These are phyloP conservation scores for Penicillium sp. DNA, from an alignment of 2,329 filamentous ascomycete species.

Conservation along the genomic window DNA sequence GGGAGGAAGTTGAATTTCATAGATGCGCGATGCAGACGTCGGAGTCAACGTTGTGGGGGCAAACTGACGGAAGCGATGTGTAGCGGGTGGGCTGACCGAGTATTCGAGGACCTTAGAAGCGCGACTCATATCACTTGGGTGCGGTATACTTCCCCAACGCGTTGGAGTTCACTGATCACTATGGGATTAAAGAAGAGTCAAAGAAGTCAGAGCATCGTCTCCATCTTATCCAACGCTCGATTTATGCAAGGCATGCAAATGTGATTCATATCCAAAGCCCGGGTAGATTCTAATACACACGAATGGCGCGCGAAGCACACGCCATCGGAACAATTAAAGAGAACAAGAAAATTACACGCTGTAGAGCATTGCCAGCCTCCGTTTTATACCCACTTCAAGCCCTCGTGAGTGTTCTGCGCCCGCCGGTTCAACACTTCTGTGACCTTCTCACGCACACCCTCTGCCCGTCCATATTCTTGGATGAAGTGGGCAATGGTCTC, in stretches of 20 bases:
- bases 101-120: neutral
- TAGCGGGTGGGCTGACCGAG: slow-evolving; percentile 1
- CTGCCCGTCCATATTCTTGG: slow-evolving; percentile 58
- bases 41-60: too few relatives aligned
- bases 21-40: too few relatives aligned
- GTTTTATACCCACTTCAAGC: slow-evolving; percentile 31
- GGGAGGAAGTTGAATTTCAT: too few relatives aligned
- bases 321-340: slow-evolving; percentile 4
- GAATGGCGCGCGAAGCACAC: slow-evolving; percentile 4
- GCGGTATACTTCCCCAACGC: too few relatives aligned
- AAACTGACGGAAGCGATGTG: too few relatives aligned
- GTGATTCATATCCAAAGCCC: slow-evolving; percentile 10
- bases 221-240: too few relatives aligned
- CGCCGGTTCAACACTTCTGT: slow-evolving; percentile 65
- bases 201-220: too few relatives aligned
- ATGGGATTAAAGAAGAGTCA: too few relatives aligned
- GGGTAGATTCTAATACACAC: slow-evolving; percentile 23
- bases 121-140: neutral
- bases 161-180: too few relatives aligned
- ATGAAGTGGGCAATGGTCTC: slow-evolving; percentile 65
- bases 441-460: slow-evolving; percentile 67
- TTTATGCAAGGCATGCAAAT: too few relatives aligned
- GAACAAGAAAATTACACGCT: slow-evolving; percentile 23
- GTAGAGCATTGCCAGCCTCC: slow-evolving; percentile 9
- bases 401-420: slow-evolving; percentile 50